Percentiles rank a stretch among this genome's conserved stretches.
Conservation (phyloP, 352 stramenopile species). For the Aphanomyces stellatus region DNA sequence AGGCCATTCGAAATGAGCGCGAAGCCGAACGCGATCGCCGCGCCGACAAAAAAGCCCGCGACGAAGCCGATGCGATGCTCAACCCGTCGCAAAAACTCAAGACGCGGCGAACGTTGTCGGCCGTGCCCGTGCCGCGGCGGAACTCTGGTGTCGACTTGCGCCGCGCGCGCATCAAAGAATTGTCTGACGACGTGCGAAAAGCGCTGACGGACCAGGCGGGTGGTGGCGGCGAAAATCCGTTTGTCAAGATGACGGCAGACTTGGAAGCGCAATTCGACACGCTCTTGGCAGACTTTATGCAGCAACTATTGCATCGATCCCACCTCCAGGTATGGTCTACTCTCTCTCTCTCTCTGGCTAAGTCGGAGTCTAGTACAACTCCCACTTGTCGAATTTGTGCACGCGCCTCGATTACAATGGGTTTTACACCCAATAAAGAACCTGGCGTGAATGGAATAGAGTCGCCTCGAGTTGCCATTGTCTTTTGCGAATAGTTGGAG, state of each 20-base stretch:
- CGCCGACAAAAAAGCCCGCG: slow-evolving; percentile 66
- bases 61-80: slow-evolving; percentile 68
- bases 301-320: slow-evolving; percentile 74
- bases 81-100: slow-evolving; percentile 35
- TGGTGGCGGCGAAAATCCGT: slow-evolving; percentile 64
- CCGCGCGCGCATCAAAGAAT: slow-evolving; percentile 64
- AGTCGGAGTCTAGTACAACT: slow-evolving; percentile 28
- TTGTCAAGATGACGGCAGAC: slow-evolving; percentile 66
- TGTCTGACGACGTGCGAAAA: slow-evolving; percentile 69
- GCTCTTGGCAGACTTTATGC: slow-evolving; percentile 83
- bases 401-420: slow-evolving; percentile 78
- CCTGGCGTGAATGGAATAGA: too few species aligned
- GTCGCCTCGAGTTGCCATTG: not conserved
- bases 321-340: slow-evolving; percentile 53
- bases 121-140: slow-evolving; percentile 35
- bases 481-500: too few species aligned
- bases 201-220: slow-evolving; percentile 51
- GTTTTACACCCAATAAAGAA: slow-evolving; percentile 34
- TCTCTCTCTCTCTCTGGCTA: not conserved
- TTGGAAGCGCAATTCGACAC: slow-evolving; percentile 84
- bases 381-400: slow-evolving; percentile 61
- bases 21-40: slow-evolving; percentile 67
- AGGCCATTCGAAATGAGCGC: slow-evolving; percentile 75
- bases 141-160: slow-evolving; percentile 69
- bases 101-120: slow-evolving; percentile 32